Evolutionary conservation across 2,329 filamentous ascomycete species (phyloP).

Genomic region (Mycogone perniciosa): DNA sequence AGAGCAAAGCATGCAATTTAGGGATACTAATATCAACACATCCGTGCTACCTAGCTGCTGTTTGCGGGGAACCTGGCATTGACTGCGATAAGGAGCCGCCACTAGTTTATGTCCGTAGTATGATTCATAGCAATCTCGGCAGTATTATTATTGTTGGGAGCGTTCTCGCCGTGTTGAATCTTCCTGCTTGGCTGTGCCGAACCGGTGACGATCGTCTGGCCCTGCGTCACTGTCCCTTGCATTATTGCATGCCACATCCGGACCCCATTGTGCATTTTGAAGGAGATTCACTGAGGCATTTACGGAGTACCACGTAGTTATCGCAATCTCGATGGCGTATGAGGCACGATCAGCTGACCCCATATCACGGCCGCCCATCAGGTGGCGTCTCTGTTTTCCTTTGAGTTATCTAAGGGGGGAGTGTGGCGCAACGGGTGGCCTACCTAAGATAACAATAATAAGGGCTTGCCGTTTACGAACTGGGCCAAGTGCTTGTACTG

Average conservation of each 20-base stretch:
- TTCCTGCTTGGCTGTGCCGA: too few relatives aligned
- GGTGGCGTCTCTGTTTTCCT: not conserved
- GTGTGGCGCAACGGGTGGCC: slow-evolving; percentile 7
- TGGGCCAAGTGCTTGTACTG: not conserved
- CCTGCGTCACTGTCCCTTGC: slow-evolving; percentile 12
- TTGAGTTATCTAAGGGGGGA: not conserved
- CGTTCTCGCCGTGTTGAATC: too few relatives aligned
- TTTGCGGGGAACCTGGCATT: not conserved
- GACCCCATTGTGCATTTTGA: not conserved
- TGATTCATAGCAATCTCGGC: too few relatives aligned
- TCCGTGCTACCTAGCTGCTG: too few relatives aligned
- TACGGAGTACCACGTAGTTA: too few relatives aligned
- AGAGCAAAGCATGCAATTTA: not conserved
- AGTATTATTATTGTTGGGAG: too few relatives aligned
- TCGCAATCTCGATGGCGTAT: slow-evolving; percentile 11
- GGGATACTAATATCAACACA: too few relatives aligned
- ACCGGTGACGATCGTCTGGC: slow-evolving; percentile 6
- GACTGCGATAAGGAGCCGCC: not conserved
- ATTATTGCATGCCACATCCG: slow-evolving; percentile 5
- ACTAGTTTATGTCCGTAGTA: not conserved
- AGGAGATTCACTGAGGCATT: not conserved
- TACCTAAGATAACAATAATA: not conserved
- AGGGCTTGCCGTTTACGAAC: not conserved
- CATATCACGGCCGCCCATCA: slow-evolving; percentile 1
- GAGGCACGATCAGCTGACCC: slow-evolving; percentile 13